Conservation (phyloP, 2,329 filamentous ascomycete species). For the Basipetospora sp. region DNA sequence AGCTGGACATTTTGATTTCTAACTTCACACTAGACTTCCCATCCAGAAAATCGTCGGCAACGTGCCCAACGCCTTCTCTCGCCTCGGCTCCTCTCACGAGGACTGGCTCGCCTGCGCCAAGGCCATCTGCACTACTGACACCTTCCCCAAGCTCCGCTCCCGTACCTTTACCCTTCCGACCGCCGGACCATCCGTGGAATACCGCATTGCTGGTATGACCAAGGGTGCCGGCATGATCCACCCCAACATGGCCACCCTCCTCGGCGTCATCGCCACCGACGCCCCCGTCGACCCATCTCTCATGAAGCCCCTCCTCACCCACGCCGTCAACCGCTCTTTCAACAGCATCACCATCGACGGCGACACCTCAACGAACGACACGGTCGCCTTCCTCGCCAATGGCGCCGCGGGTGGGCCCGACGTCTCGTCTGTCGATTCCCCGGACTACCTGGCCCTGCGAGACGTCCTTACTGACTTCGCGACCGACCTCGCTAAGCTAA, state of each 20-base stretch:
- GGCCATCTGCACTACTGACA: constrained; percentile 96
- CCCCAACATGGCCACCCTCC: constrained; percentile 93
- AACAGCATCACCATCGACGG: constrained; percentile 96
- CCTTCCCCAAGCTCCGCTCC: constrained; percentile 89
- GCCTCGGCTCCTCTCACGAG: constrained; percentile 60
- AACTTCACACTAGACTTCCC: constrained; percentile 46
- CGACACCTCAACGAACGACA: constrained; percentile 96
- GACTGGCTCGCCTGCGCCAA: constrained; percentile 77
- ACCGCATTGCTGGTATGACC: constrained; percentile 83
- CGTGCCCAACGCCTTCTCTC: constrained; percentile 61
- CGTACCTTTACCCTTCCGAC: constrained; percentile 72
- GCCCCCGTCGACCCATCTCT: constrained; percentile 57
- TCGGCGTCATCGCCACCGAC: constrained; percentile 85
- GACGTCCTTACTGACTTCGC: constrained; percentile 62
- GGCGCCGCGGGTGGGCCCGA: constrained; percentile 67
- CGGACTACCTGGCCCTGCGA: constrained; percentile 58
- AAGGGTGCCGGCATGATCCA: constrained; percentile 99
- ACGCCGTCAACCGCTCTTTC: constrained; percentile 72
- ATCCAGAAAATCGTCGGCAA: constrained; percentile 78
- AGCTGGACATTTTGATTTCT: constrained; percentile 8
- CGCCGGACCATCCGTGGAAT: constrained; percentile 56
- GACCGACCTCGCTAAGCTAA: constrained; percentile 72
- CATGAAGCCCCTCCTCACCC: constrained; percentile 54
- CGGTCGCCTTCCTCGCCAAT: constrained; percentile 85
- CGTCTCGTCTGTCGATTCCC: constrained; percentile 37